Conservation (phyloP, 2,329 filamentous ascomycete genomes). For the Aspergillus tanneri region DNA sequence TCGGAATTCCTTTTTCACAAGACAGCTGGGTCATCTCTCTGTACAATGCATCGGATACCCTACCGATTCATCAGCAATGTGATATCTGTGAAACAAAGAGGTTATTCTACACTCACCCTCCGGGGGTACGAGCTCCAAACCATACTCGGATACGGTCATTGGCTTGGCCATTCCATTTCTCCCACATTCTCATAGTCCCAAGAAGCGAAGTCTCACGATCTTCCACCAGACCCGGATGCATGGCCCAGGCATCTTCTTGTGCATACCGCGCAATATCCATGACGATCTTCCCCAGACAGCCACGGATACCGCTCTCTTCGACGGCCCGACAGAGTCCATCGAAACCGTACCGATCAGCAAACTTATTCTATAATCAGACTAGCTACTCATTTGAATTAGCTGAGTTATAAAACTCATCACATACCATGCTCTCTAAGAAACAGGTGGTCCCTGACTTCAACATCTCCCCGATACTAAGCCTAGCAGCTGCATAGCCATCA, state of each 20-base stretch:
- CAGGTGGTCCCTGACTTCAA: conserved; percentile 52
- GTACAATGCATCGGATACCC: conserved; percentile 23
- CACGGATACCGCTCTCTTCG: conserved; percentile 46
- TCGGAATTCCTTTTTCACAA: conserved; percentile 40
- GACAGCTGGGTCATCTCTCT: conserved; percentile 45
- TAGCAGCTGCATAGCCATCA: conserved; percentile 51
- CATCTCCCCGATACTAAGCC: conserved; percentile 53
- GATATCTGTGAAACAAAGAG: too few relatives aligned
- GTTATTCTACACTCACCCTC: too few relatives aligned
- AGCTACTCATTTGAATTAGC: too few relatives aligned
- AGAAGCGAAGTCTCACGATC: too few relatives aligned
- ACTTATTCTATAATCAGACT: too few relatives aligned
- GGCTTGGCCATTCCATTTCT: conserved; percentile 35
- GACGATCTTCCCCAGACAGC: conserved; percentile 47
- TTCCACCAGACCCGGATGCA: conserved; percentile 39
- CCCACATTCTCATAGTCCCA: too few relatives aligned
- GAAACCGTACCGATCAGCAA: conserved; percentile 50
- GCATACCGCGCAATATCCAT: conserved; percentile 49
- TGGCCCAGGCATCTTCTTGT: conserved; percentile 43
- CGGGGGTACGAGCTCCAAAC: conserved; percentile 50
- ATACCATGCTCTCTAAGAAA: conserved; percentile 56
- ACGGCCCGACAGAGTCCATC: conserved; percentile 47
- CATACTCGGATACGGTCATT: conserved; percentile 49
- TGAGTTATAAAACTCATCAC: too few relatives aligned
- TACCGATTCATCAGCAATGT: too few relatives aligned